Evolutionary conservation across 2,329 filamentous ascomycete genomes (phyloP), one percentile per base, ranked within the genome.

Genomic region (Dothistroma pini): DNA sequence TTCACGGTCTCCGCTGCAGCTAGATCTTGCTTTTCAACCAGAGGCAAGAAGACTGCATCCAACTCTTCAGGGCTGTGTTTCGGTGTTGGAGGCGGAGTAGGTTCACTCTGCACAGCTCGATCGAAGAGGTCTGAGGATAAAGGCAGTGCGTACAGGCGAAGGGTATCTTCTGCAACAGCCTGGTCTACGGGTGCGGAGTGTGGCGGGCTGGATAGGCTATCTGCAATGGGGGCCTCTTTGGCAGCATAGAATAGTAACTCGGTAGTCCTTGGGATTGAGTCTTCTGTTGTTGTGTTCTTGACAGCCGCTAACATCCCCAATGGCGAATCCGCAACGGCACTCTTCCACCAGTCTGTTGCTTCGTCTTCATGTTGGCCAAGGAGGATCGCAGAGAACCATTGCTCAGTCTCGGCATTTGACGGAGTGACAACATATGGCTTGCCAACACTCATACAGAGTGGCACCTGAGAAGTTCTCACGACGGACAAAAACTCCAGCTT

Each of bases 161-260:
- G 29, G 21, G 19, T 19, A 14, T 35, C 53, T 35, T 47, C 10
- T 29, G 9, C 11, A 25, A 21, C 12, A 31, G 41, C 21, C 16
- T 44, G 44, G 38, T 55, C 41, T 14, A 51, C 56, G 4, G 69
- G 67, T 2, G 72, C 74, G 0, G 73, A 75, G 0, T 71, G 68
- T 14, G 73, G 73, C 31, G 74, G 75, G 47, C 75, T 75, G 7
- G 72, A 71, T 41, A 73, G 64, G 25, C 59, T 54, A 21, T 61
- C 51, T 6, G 65, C 25, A 35, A 63, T 49, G 22, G 58, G 9
- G 34, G 66, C n/a, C 14, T 56, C 64, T 56, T 74, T 69, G 2
- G 74, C 74, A 7, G 76, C 78, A 58, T 79, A 81, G 62, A 82
- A 77, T 4, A 82, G 70, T 0, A 82, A 66, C 54, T 82, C 79